A percentile compares a stretch with the other conserved stretches of the same genome.
phyloP scores from a whole-genome alignment of 2,329 filamentous ascomycete genomes.

The Pseudovirgaria hyperparasitica region DNA sequence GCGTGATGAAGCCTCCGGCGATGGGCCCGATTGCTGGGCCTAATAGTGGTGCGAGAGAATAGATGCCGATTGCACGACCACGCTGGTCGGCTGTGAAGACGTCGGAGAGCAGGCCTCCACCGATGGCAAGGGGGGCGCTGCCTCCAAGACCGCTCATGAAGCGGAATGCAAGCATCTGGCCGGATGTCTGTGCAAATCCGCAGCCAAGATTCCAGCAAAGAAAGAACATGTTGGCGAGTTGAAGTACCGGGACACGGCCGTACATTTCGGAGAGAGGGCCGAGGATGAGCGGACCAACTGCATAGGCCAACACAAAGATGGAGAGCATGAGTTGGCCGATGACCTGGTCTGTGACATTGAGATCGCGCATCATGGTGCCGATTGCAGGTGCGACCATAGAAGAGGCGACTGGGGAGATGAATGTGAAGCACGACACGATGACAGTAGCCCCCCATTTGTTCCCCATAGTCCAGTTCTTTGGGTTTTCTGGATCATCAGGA shows the following conservation, averaged over 20 bases:
- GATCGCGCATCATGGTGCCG: constrained; percentile 16
- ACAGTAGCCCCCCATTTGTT: constrained; percentile 33
- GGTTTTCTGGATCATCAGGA: constrained; percentile 32
- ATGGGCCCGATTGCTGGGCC: constrained; percentile 56
- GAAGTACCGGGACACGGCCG: constrained; percentile 24
- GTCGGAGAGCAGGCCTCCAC: constrained; percentile 34
- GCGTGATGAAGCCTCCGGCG: constrained; percentile 50
- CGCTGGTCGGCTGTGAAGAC: constrained; percentile 48
- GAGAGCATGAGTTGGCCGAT: constrained; percentile 22
- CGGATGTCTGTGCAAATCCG: constrained; percentile 22
- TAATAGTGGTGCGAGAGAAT: constrained; percentile 50
- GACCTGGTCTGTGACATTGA: constrained; percentile 19
- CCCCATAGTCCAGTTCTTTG: constrained; percentile 32
- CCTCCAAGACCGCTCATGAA: constrained; percentile 25
- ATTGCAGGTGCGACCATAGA: constrained; percentile 27
- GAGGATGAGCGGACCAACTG: constrained; percentile 24
- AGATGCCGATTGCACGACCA: constrained; percentile 49
- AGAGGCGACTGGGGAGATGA: constrained; percentile 26
- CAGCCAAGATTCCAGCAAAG: constrained; percentile 26
- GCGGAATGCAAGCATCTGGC: constrained; percentile 22
- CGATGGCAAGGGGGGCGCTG: constrained; percentile 24
- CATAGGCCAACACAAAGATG: constrained; percentile 27
- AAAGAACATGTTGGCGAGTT: constrained; percentile 25
- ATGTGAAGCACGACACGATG: constrained; percentile 28
- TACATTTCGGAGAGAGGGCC: constrained; percentile 23